A percentile compares a stretch with the other conserved stretches of the same genome.
Conservation (phyloP, 192 early-diverging fungal genomes). For the Kappamyces sp. region DNA sequence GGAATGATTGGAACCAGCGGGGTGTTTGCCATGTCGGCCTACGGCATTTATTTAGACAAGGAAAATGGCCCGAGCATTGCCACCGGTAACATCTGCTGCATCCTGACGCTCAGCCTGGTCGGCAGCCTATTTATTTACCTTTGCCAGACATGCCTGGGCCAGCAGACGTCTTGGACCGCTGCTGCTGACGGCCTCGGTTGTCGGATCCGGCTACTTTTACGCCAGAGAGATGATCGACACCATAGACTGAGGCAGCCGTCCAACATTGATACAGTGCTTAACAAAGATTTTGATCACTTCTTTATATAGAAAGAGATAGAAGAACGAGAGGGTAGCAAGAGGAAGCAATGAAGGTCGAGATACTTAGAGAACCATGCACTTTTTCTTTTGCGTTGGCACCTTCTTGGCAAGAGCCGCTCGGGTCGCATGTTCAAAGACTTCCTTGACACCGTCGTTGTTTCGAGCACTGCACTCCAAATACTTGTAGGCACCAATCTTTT, state of each 20-base stretch:
- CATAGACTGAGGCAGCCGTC: too few species aligned
- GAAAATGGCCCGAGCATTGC: slow-evolving; percentile 15
- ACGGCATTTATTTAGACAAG: slow-evolving; percentile 2
- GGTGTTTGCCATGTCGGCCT: slow-evolving; percentile 7
- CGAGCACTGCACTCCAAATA: slow-evolving; percentile 93
- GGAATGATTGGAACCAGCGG: slow-evolving; percentile 7
- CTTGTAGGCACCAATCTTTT: slow-evolving; percentile 75
- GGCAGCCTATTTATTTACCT: neutral
- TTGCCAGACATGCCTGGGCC: neutral
- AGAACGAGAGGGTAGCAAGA: too few species aligned
- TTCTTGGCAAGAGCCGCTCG: slow-evolving; percentile 62
- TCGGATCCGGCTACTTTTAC: slow-evolving; percentile 2
- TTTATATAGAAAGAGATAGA: too few species aligned
- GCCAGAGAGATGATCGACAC: slow-evolving; percentile 12
- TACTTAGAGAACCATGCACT: slow-evolving; percentile 15
- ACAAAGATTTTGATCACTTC: too few species aligned
- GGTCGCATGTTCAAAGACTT: slow-evolving; percentile 82
- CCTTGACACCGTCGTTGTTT: slow-evolving; percentile 74
- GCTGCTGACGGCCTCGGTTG: slow-evolving; percentile 7
- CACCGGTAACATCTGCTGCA: slow-evolving; percentile 1
- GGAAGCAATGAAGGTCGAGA: too few species aligned
- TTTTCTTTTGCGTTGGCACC: slow-evolving; percentile 14
- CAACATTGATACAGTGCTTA: too few species aligned
- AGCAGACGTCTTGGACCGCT: neutral
- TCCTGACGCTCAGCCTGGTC: slow-evolving; percentile 1